Conservation (phyloP, 805 yeast genomes). For the Ogataea glucozyma region DNA sequence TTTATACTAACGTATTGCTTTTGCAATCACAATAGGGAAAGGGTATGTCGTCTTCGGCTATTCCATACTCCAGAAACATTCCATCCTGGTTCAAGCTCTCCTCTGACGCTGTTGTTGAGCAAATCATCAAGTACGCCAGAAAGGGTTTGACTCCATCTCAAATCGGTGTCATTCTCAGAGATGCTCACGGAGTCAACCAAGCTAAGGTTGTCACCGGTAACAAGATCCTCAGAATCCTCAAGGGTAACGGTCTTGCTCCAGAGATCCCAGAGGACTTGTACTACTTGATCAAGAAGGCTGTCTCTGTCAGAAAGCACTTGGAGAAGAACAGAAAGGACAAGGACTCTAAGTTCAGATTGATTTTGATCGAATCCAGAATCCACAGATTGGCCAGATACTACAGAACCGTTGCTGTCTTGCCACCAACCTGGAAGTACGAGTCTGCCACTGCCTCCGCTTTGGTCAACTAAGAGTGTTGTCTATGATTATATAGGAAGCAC, state of each 20-base stretch:
- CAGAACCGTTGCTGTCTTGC: constrained; percentile 98
- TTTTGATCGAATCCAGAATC: constrained; percentile 99
- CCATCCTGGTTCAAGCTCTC: constrained; percentile 99
- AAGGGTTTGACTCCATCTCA: constrained; percentile 99
- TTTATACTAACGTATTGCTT: constrained; percentile 42
- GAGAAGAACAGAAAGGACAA: constrained; percentile 99
- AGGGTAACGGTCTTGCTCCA: constrained; percentile 99
- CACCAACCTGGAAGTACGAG: constrained; percentile 99
- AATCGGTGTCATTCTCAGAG: constrained; percentile 99
- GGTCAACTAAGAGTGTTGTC: constrained; percentile 73
- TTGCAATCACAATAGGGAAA: constrained; percentile 67
- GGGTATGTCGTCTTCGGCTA: constrained; percentile 98
- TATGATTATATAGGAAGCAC: constrained; percentile 16
- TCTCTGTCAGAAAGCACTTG: constrained; percentile 99
- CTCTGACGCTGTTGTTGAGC: constrained; percentile 94
- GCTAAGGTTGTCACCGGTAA: constrained; percentile 96
- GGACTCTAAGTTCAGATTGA: constrained; percentile 99
- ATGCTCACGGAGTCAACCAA: constrained; percentile 99
- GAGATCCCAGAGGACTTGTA: constrained; percentile 99
- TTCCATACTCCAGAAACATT: constrained; percentile 98
- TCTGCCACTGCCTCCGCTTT: constrained; percentile 99
- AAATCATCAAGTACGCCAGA: constrained; percentile 98
- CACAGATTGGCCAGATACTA: constrained; percentile 99
- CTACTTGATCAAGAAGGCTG: constrained; percentile 99
- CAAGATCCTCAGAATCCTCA: constrained; percentile 99